Evolutionary conservation across 202 grass and related monocot genomes (phyloP).

Genomic region (Eragrostis tef): DNA sequence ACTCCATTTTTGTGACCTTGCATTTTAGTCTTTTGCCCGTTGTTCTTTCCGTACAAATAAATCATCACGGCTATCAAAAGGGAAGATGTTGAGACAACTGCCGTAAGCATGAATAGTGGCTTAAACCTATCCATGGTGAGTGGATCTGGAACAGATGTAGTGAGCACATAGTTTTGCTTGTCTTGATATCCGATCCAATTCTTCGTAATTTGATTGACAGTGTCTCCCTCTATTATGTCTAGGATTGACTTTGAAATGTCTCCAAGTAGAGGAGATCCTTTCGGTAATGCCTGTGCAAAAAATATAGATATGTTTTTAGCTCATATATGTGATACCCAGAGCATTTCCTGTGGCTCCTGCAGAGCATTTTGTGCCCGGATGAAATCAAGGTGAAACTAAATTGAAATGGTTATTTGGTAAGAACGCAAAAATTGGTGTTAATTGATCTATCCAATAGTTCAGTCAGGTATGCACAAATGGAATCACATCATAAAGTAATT

Average conservation of each 20-base stretch:
- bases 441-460: neutral
- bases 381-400: neutral
- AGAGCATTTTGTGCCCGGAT: neutral
- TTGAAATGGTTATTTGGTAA: neutral
- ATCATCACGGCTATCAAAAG: constrained; percentile 13
- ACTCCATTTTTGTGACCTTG: neutral
- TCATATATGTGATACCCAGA: neutral
- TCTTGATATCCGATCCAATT: constrained; percentile 50
- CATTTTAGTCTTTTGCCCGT: neutral
- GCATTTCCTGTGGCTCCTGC: neutral
- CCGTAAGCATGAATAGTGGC: constrained; percentile 50
- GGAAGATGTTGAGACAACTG: constrained; percentile 9
- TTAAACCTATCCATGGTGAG: constrained; percentile 43
- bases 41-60: neutral
- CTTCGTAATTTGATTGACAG: constrained; percentile 49
- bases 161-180: neutral
- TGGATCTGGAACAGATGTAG: neutral
- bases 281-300: constrained; percentile 53
- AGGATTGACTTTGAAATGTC: constrained; percentile 68
- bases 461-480: neutral
- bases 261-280: constrained; percentile 47
- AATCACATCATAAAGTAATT: neutral
- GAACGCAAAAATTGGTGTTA: neutral
- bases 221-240: constrained; percentile 40
- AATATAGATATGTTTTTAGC: neutral